These are phyloP conservation scores for Xylariales sp. DNA, from an alignment of 2,329 filamentous ascomycete genomes.

Conservation along the genomic window DNA sequence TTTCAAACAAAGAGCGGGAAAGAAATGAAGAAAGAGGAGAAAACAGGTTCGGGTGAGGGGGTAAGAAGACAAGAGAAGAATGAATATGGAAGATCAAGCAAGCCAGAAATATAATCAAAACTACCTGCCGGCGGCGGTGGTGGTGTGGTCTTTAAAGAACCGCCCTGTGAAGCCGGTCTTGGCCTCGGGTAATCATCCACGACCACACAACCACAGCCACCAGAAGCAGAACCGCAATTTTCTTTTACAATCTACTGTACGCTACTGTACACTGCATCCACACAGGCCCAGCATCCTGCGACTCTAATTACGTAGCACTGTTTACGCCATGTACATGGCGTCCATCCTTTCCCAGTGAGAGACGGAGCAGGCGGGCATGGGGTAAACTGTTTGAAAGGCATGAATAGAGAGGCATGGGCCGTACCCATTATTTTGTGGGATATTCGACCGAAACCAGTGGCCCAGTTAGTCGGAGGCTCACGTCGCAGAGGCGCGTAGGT, in stretches of 20 bases:
- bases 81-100: conserved; percentile 33
- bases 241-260: too few species aligned
- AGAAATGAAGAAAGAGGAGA: conserved; percentile 34
- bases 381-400: conserved; percentile 26
- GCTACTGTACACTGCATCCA: background rate
- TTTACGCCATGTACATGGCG: too few species aligned
- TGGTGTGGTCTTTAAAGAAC: conserved; percentile 34
- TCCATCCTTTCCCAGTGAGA: background rate
- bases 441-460: conserved; percentile 13
- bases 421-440: conserved; percentile 16
- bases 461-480: conserved; percentile 23
- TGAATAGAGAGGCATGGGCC: conserved; percentile 19
- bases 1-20: conserved; percentile 35
- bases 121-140: background rate
- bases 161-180: conserved; percentile 20
- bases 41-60: conserved; percentile 7
- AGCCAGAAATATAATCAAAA: conserved; percentile 13
- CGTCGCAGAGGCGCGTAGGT: conserved; percentile 37
- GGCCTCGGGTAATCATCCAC: conserved; percentile 1
- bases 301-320: background rate
- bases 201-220: background rate
- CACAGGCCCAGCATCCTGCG: conserved; percentile 5
- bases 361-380: conserved; percentile 2
- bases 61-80: conserved; percentile 27
- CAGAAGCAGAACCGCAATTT: too few species aligned